Percentiles rank a stretch among this genome's conserved stretches.
These are phyloP conservation scores for Pleurostoma richardsiae DNA, from an alignment of 2,329 filamentous ascomycete species.

Conservation along the genomic window DNA sequence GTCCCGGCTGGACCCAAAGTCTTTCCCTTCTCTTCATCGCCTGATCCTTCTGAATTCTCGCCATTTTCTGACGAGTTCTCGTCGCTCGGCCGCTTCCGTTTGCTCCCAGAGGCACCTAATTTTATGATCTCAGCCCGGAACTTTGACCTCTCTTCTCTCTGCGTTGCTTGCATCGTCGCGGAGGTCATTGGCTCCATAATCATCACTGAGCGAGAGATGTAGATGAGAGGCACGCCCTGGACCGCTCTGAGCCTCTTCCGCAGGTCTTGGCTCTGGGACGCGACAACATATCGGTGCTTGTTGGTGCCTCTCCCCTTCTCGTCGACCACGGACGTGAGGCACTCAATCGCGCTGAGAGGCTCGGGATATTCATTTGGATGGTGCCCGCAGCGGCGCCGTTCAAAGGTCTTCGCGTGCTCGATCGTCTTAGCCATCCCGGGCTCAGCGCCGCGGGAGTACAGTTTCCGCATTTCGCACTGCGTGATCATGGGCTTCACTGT, in stretches of 20 bases:
- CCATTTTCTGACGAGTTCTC: conserved; percentile 2
- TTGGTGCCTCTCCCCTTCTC: conserved; percentile 62
- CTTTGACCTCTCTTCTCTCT: conserved; percentile 68
- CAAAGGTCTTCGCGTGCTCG: conserved; percentile 64
- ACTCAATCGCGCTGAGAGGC: conserved; percentile 65
- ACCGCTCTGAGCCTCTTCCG: conserved; percentile 60
- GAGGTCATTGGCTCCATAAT: conserved; percentile 73
- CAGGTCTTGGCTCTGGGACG: conserved; percentile 64
- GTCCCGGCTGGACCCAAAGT: background rate
- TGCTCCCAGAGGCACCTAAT: conserved; percentile 32
- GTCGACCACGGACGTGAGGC: conserved; percentile 71
- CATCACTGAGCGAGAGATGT: conserved; percentile 76
- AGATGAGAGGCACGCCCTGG: conserved; percentile 70
- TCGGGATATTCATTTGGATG: conserved; percentile 66
- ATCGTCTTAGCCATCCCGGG: conserved; percentile 57
- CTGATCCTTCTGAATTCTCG: conserved; percentile 29
- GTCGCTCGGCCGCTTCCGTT: conserved; percentile 38
- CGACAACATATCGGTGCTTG: conserved; percentile 75
- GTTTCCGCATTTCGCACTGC: conserved; percentile 66
- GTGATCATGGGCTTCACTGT: conserved; percentile 71
- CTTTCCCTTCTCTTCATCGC: conserved; percentile 16
- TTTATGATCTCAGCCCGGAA: conserved; percentile 65
- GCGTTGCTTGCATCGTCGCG: conserved; percentile 56
- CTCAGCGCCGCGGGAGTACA: conserved; percentile 60
- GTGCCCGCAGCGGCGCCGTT: conserved; percentile 74